Base-by-base conservation (phyloP, 2,329 filamentous ascomycete species). In the Alternaria rosae region DNA sequence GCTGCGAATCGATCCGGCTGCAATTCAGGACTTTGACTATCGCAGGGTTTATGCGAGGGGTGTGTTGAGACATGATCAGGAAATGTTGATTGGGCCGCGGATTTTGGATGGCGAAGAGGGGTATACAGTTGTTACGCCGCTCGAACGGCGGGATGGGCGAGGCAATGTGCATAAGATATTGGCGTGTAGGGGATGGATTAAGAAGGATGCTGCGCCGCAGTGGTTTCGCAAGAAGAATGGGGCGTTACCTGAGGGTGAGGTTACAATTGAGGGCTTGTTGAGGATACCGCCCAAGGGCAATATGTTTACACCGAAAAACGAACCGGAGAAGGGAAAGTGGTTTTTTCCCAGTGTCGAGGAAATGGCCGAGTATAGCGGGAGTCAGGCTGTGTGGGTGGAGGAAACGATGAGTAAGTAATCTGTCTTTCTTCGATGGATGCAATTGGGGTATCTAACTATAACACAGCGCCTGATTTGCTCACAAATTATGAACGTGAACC, bases 271-370 rank as follows among this genome's bases (percentile, higher is more conserved):
- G 81, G 95, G 95, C 0, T 74, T 99, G 77, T 78, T 99, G 77
- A 83, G 95, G 62, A 89, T 95, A 82, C 94, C 94, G 9, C 97
- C 92, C 88, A 95, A 97, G 86, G 97, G 94, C 85, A 99, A 99
- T 79, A 91, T 94, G 87, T 99, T 99, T 79, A 99, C 95, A 58
- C 95, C 95, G 0, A 89, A 91, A 0, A 99, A 99, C 73, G 85
- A 88, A 70, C 94, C 94, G 0, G 90, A 94, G 70, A 89, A 89
- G 75, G 88, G 90, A 61, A 90, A 93, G 79, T 99, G 96, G 78
- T 97, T 97, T 81, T 99, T 99, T 75, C 94, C 95, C 0, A 94
- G 97, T 79, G 92, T 99, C 23, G 80, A 86, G 72, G 88, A 97
- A 84, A 99, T 99, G 95, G 95, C 95, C 2, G 85, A 84, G 64